Evolutionary conservation across 2,329 filamentous ascomycete species (phyloP).

Genomic region (Calcarisporium arbuscula): DNA sequence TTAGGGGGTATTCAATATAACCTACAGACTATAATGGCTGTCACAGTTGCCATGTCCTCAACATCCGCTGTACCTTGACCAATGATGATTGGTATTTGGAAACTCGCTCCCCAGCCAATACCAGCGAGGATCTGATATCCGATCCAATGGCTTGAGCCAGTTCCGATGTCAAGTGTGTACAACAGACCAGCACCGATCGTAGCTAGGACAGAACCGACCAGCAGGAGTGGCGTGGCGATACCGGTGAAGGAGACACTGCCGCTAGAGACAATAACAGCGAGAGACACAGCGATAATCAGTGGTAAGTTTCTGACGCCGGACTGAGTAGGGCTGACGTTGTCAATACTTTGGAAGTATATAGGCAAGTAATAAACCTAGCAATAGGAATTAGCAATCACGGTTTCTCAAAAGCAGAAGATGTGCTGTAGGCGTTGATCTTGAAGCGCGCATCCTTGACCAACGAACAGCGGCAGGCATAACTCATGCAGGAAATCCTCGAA

Average conservation of each 20-base stretch:
- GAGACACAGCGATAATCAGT: slow-evolving; percentile 18
- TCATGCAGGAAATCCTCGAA: too few relatives aligned
- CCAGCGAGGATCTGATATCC: slow-evolving; percentile 32
- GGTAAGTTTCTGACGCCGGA: slow-evolving; percentile 32
- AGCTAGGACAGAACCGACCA: slow-evolving; percentile 21
- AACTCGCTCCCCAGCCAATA: slow-evolving; percentile 33
- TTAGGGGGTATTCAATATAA: too few relatives aligned
- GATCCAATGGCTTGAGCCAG: slow-evolving; percentile 13
- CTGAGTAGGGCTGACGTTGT: slow-evolving; percentile 22
- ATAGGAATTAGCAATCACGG: too few relatives aligned
- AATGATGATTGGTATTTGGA: slow-evolving; percentile 42
- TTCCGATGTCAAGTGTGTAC: slow-evolving; percentile 23
- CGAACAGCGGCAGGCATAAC: too few relatives aligned
- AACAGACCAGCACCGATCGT: slow-evolving; percentile 33
- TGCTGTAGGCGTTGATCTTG: too few relatives aligned
- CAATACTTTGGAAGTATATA: slow-evolving; percentile 31
- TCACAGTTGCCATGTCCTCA: slow-evolving; percentile 1
- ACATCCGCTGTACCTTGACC: slow-evolving; percentile 11
- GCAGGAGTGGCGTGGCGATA: slow-evolving; percentile 31
- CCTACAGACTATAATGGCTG: slow-evolving; percentile 5
- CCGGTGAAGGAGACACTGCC: slow-evolving; percentile 20
- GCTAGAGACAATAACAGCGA: slow-evolving; percentile 13
- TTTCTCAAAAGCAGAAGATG: too few relatives aligned
- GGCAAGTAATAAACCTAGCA: slow-evolving; percentile 36
- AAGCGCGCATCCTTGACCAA: too few relatives aligned